Base-by-base conservation (phyloP, 257 asterid species). In the Capsicum baccatum region DNA sequence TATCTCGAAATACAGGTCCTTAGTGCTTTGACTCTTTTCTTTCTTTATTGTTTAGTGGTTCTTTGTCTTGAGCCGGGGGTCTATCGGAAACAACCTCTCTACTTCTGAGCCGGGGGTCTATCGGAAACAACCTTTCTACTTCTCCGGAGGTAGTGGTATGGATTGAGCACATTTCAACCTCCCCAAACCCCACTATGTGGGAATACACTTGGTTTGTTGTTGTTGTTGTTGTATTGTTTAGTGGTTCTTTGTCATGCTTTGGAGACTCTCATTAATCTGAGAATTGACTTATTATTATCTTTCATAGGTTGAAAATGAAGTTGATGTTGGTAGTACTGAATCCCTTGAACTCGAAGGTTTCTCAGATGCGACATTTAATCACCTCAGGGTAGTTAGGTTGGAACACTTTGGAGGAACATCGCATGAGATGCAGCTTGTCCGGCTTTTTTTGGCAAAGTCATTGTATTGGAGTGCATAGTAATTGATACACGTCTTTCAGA, bases 1-100 rank as follows among this genome's bases (percentile, higher is more conserved):
- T 71, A 47, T 71, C 79, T 71, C 6, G 39, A 71, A 10, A 69
- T 71, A 16, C 13, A 71, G 79, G 79, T 71, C n/a, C 79, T n/a
- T 47, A 5, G 2, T 44, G 39, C 58, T 71, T 37, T 37, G 35
- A 17, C 55, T 69, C 14, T 42, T 69, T 9, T 69, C 33, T 35
- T 35, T 35, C n/a, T 66, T 66, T 66, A 26, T 26, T 12, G 13
- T 35, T 66, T 66, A 16, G 4, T 33, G 71, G 37, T 6, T 33
- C 14, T 33, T 64, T 60, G 17, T 70, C 79, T 26, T 26, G 26
- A 26, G 26, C 26, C 26, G 1, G 26, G 26, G 26, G 26, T 26
- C 26, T 26, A 26, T 26, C 26, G 26, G 26, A 26, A 26, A 26
- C 26, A 26, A 1, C 26, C 26, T 26, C 26, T n/a, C n/a, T n/a